These are phyloP conservation scores for Clarireedia monteithiana DNA, from an alignment of 2,329 filamentous ascomycete species.

Conservation along the genomic window DNA sequence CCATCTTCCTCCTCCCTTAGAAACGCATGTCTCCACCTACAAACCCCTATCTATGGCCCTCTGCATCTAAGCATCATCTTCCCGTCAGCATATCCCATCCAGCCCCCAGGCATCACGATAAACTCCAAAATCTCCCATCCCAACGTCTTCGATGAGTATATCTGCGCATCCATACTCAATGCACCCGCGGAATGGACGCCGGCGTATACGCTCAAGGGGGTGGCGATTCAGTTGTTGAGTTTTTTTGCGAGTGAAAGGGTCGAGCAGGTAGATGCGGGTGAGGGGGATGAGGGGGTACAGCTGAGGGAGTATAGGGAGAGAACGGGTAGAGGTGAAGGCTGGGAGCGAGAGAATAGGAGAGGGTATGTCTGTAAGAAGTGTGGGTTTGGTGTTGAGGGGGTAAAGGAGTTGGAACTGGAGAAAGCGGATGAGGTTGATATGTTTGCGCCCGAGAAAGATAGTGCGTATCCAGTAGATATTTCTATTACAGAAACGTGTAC, in stretches of 20 bases:
- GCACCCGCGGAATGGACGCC: slow-evolving; percentile 37
- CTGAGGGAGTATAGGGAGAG: slow-evolving; percentile 24
- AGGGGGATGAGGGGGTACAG: slow-evolving; percentile 10
- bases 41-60: slow-evolving; percentile 31
- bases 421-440: too few species aligned
- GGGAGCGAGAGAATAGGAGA: slow-evolving; percentile 9
- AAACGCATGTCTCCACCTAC: slow-evolving; percentile 37
- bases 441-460: too few species aligned
- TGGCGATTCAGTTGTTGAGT: slow-evolving; percentile 44
- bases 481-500: too few species aligned
- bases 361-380: background rate
- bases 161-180: slow-evolving; percentile 41
- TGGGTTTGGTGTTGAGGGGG: background rate
- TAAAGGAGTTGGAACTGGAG: too few species aligned
- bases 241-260: slow-evolving; percentile 42
- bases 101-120: slow-evolving; percentile 34
- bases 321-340: background rate
- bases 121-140: slow-evolving; percentile 36
- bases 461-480: too few species aligned
- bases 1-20: slow-evolving; percentile 32
- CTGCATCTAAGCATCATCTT: slow-evolving; percentile 39
- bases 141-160: slow-evolving; percentile 37
- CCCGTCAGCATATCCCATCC: slow-evolving; percentile 31
- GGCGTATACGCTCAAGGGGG: slow-evolving; percentile 42
- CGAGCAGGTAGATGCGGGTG: slow-evolving; percentile 32